Evolutionary conservation across 805 yeast genomes (phyloP).

Genomic region (Starmerella vaccinii): DNA sequence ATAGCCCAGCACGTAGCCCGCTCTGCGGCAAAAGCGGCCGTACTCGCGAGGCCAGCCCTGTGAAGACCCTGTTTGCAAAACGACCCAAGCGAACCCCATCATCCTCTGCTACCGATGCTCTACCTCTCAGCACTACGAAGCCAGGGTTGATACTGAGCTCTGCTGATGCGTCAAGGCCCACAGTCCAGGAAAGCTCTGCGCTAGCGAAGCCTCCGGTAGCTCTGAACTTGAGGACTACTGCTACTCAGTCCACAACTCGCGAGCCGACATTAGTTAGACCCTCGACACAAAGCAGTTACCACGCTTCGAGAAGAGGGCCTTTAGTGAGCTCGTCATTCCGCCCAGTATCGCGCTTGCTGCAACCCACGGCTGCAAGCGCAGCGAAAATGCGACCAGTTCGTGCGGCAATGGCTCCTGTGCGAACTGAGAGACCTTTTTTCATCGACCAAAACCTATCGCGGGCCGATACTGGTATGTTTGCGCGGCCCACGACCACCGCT

Average conservation of each 20-base stretch:
- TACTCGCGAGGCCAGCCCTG: background rate
- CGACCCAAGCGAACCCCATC: background rate
- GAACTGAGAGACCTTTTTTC: background rate
- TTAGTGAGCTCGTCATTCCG: background rate
- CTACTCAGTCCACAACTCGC: too few relatives aligned
- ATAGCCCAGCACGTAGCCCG: background rate
- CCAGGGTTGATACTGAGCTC: background rate
- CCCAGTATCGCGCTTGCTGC: slow-evolving; percentile 9
- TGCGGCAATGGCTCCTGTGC: background rate
- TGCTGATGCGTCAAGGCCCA: background rate
- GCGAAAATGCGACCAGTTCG: slow-evolving; percentile 1
- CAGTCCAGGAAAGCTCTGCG: background rate
- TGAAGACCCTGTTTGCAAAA: background rate
- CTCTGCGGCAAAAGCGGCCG: background rate
- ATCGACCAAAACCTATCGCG: background rate
- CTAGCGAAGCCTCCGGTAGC: too few relatives aligned
- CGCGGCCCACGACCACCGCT: background rate
- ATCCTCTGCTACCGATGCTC: background rate
- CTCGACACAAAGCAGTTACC: background rate
- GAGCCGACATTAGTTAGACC: background rate
- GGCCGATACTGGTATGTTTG: background rate
- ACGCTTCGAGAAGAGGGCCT: background rate
- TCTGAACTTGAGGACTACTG: too few relatives aligned
- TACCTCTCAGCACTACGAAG: background rate
- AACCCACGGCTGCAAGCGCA: slow-evolving; percentile 16